Evolutionary conservation across 441 rosid genomes (phyloP).

Genomic region (Populus hybrid): DNA sequence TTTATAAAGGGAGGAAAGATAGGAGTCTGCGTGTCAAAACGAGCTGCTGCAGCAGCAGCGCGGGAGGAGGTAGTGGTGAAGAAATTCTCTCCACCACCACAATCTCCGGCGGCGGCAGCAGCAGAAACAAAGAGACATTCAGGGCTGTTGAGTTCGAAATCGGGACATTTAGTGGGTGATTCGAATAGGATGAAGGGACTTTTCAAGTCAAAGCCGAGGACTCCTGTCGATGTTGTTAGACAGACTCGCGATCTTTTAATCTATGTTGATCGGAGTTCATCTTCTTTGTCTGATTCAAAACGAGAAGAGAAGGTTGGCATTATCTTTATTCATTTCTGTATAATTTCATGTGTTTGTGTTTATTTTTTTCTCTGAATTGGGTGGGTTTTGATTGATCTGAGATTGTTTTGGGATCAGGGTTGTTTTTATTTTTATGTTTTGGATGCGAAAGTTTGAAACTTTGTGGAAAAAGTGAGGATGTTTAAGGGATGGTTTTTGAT

Average conservation of each 20-base stretch:
- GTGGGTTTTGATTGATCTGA: neutral
- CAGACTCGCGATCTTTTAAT: slow-evolving; percentile 89
- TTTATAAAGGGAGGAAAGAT: slow-evolving; percentile 28
- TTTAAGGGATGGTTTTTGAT: neutral
- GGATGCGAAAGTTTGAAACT: neutral
- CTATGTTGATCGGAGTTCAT: slow-evolving; percentile 31
- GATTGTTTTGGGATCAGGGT: neutral
- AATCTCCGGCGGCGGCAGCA: slow-evolving; percentile 18
- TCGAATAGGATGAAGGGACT: slow-evolving; percentile 71
- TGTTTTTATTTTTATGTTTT: neutral
- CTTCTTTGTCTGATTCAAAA: slow-evolving; percentile 44
- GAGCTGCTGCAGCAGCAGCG: slow-evolving; percentile 36
- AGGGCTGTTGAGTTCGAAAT: slow-evolving; percentile 15
- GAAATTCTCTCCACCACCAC: slow-evolving; percentile 44
- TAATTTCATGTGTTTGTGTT: neutral
- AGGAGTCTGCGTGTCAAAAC: slow-evolving; percentile 60
- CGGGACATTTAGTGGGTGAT: slow-evolving; percentile 1
- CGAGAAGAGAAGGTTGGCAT: slow-evolving; percentile 80
- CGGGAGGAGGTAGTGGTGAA: slow-evolving; percentile 23
- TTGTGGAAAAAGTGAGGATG: neutral
- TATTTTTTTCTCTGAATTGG: neutral
- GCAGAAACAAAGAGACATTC: slow-evolving; percentile 22
- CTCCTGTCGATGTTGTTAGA: slow-evolving; percentile 78
- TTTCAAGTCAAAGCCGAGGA: slow-evolving; percentile 91
- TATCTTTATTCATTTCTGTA: neutral